Base-by-base conservation (phyloP, 164 flowering plant species). In the Aristolochia californica region DNA sequence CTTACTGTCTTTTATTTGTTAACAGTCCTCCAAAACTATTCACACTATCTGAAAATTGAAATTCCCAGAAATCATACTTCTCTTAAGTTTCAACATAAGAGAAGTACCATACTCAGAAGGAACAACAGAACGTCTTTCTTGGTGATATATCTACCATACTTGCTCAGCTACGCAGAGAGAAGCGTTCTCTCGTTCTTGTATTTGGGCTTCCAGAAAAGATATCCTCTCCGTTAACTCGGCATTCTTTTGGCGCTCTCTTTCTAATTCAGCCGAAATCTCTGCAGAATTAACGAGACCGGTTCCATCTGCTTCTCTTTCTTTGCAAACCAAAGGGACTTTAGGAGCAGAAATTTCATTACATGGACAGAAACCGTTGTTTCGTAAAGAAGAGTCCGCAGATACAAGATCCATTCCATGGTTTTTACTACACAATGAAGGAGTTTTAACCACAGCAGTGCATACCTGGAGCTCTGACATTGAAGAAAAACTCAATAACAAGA, bases 181-280 rank as follows among this genome's bases (percentile, higher is more conserved):
- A 10, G 60, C 62, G 47, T 66, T 68, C 23, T 66, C 63, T 27
- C 68, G 72, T 43, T 62, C 69, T 53, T 70, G 62, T 67, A 74
- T 55, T 62, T 76, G 75, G 69, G 82, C 72, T 69, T 80, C 84
- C 59, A 80, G 74, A 1, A 66, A 44, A 27, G 74, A 70, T 61
- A 80, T 72, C 61, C 77, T 78, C 65, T 78, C 71, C 80, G 74
- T 53, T 47, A 80, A 79, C 68, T 76, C 77, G 0, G 72, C 75
- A 70, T 80, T 80, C 68, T 60, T 80, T 61, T 67, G 64, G 45
- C 76, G 76, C 62, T 80, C 84, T 53, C 68, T 70, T 51, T 80
- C 66, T 52, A 77, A 55, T 70, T 80, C 75, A 4, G 80, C 80
- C 18, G 76, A 70, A 54, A 77, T 65, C 68, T 73, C 74, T 5